Conservation (phyloP, 2,329 filamentous ascomycete species). For the Cyclaneusma minus region DNA sequence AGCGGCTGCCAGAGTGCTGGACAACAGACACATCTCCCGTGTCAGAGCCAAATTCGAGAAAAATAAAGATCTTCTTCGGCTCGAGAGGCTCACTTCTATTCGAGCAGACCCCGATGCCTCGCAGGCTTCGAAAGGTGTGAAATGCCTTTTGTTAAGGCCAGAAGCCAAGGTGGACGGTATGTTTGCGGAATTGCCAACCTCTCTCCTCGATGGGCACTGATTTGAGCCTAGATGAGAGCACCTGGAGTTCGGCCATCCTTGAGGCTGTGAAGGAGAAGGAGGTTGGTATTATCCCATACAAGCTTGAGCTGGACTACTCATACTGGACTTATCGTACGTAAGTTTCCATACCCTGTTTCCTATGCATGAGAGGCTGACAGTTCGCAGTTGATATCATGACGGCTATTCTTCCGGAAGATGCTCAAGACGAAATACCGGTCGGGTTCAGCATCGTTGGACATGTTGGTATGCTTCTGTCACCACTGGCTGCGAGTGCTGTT, state of each 20-base stretch:
- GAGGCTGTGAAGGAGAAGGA: constrained; percentile 54
- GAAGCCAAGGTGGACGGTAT: constrained; percentile 35
- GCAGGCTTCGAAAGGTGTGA: constrained; percentile 38
- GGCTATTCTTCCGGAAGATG: constrained; percentile 64
- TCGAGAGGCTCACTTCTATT: constrained; percentile 50
- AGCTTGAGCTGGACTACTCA: constrained; percentile 64
- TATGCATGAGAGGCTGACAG: constrained; percentile 8
- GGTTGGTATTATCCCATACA: constrained; percentile 58
- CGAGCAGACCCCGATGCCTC: constrained; percentile 41
- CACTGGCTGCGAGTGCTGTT: constrained; percentile 5
- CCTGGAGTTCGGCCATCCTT: constrained; percentile 58
- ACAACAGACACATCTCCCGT: constrained; percentile 58
- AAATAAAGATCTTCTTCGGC: constrained; percentile 47
- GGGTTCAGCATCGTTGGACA: constrained; percentile 86
- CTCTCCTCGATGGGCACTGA: constrained; percentile 3
- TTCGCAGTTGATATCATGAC: constrained; percentile 69
- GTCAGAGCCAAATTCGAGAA: constrained; percentile 51
- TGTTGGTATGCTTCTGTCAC: constrained; percentile 39
- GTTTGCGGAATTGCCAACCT: constrained; percentile 1
- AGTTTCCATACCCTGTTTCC: constrained; percentile 6
- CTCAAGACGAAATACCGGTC: constrained; percentile 65
- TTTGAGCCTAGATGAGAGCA: constrained; percentile 41
- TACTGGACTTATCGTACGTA: constrained; percentile 68
- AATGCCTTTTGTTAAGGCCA: constrained; percentile 44
- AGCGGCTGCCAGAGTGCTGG: constrained; percentile 62